These are phyloP conservation scores for Dactylis glomerata DNA, from an alignment of 176 grass and related monocot genomes.

Conservation along the genomic window DNA sequence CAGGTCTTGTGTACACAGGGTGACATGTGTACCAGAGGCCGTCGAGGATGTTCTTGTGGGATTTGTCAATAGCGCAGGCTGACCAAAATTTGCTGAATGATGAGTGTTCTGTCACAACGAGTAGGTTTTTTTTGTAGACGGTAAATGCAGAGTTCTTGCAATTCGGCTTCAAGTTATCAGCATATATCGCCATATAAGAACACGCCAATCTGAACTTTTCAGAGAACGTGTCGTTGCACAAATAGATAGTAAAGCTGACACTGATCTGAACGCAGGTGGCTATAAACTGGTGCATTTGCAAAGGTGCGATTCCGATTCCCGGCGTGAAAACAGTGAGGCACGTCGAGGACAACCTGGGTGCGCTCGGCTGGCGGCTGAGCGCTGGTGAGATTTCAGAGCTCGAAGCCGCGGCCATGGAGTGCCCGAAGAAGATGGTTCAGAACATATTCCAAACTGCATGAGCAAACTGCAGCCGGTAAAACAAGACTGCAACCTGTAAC, in stretches of 20 bases:
- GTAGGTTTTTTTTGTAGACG: background rate
- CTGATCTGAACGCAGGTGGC: slow-evolving; percentile 50
- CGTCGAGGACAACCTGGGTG: slow-evolving; percentile 72
- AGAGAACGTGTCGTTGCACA: background rate
- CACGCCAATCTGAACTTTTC: background rate
- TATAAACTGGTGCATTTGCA: slow-evolving; percentile 98
- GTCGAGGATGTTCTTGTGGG: background rate
- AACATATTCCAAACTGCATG: slow-evolving; percentile 85
- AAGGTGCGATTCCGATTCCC: slow-evolving; percentile 78
- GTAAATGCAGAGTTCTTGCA: background rate
- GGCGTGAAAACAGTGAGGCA: slow-evolving; percentile 72
- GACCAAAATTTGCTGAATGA: background rate
- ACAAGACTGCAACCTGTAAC: background rate
- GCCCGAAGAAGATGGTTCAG: slow-evolving; percentile 81
- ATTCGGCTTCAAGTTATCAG: background rate
- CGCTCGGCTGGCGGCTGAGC: slow-evolving; percentile 72
- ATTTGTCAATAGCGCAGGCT: background rate
- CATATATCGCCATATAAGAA: background rate
- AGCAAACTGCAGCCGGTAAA: background rate
- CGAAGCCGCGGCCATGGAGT: slow-evolving; percentile 60
- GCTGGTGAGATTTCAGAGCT: slow-evolving; percentile 67
- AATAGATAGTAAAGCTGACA: background rate
- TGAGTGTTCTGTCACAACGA: background rate
- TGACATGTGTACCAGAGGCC: no score
- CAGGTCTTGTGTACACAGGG: no score